Evolutionary conservation across 345 rosid genomes (phyloP), one percentile per base, ranked within the genome.

Genomic region (Gossypium stocksii): DNA sequence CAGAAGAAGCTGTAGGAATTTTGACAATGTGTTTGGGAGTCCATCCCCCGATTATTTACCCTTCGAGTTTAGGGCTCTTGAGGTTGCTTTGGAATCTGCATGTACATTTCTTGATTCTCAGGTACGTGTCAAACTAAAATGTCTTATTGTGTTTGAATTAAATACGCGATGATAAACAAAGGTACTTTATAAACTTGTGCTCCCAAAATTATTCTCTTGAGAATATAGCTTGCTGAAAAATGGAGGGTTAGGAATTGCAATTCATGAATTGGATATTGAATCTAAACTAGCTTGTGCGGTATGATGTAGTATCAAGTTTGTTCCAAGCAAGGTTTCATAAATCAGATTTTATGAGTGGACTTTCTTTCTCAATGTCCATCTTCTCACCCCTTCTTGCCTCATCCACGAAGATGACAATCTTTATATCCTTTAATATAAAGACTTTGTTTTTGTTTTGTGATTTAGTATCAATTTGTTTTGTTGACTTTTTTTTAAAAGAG

Each of bases 41-140:
- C 56, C 92, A 19, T 96, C 97, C 63, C 97, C 97, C 53, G 98
- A 96, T 85, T 91, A 93, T 82, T 85, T 96, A 82, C 99, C 99
- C 69, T 96, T 96, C 66, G 99, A 96, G 87, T 96, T 96, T 76
- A 86, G 91, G 77, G 99, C 97, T 72, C 92, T 96, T 74, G 99
- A 96, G 79, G 89, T 96, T 75, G 97, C 99, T 19, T 83, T 93
- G 20, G 98, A 96, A 84, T 89, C 98, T 81, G 97, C 99, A 70
- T 96, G 99, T 83, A 93, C 97, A 2, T 93, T 91, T 81, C 98
- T 96, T 14, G 99, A 95, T 81, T 91, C 97, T 48, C 99, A 96
- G 97, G 99, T 96, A 82, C 48, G 89, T 83, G 66, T 54, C 34
- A 58, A 58, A 58, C 63, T 58, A 25, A 58, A 23, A 58, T 58